Base-by-base conservation (phyloP, 2,329 filamentous ascomycete species). In the Aaosphaeria arxii region DNA sequence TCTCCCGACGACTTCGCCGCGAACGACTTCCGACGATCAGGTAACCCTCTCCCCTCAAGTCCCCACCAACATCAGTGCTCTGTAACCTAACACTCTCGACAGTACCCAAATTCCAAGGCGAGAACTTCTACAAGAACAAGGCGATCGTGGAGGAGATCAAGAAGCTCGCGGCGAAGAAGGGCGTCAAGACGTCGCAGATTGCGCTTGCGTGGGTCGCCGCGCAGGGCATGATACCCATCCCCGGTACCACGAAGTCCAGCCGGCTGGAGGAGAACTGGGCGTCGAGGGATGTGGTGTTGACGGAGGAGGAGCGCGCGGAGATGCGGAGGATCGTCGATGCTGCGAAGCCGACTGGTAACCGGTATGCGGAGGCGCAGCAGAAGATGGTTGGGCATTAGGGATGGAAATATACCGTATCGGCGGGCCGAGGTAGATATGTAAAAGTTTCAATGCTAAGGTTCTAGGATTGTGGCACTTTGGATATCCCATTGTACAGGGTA, bases 161-260 rank as follows among this genome's bases (percentile, higher is more conserved):
- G 0, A 52, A 53, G 13, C 41, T 73, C 5, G 71, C 69, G 7
- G 56, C 62, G 45, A 54, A 63, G 51, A 85, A 87, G 66, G 75
- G 71, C 3, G 74, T 72, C 42, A 84, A 83, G 0, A 55, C 81
- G 0, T 74, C 75, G 0, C 85, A 89, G 61, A 60, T 88, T 41
- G 78, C 80, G 0, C 49, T 73, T 11, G 68, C 69, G 6, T 73
- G 71, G 69, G 42, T 72, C 38, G 30, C 70, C 51, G 59, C 58
- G 5, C 71, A 74, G 47, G 70, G 77, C 70, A 76, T 32, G 11
- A 43, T 50, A 13, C 79, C 84, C 0, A 86, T 79, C 48, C 77
- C 77, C 0, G 78, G 78, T 3, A 70, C 66, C 6, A 68, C 63
- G 7, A 63, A 56, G 47, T 6, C 60, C 5, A 51, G 61, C 30